Conservation (phyloP, 331 rosid species). For the Malus hybrid region DNA sequence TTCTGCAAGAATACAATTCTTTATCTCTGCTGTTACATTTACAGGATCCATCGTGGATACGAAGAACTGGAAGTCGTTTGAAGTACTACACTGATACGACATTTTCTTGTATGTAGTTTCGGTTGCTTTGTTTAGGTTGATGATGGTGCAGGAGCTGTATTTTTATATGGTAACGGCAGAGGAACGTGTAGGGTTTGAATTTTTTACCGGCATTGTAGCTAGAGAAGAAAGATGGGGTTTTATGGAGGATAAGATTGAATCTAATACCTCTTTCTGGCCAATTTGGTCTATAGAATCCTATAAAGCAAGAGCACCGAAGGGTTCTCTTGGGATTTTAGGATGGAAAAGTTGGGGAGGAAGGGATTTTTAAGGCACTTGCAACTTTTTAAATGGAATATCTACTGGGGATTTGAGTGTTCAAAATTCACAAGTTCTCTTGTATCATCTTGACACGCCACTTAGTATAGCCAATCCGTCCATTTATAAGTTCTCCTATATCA, state of each 20-base stretch:
- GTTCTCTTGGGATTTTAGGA: not conserved
- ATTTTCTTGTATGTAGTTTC: not conserved
- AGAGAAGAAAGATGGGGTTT: not conserved
- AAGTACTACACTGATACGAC: not conserved
- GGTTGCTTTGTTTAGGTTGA: not conserved
- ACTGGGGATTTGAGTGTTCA: not conserved
- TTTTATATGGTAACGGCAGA: not conserved
- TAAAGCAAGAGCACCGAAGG: constrained; percentile 2
- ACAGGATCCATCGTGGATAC: not conserved
- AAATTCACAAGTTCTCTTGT: too few relatives aligned
- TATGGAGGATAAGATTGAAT: constrained; percentile 10
- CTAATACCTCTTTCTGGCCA: constrained; percentile 1
- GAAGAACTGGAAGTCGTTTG: constrained; percentile 1
- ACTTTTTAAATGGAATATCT: too few relatives aligned
- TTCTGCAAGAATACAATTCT: too few relatives aligned
- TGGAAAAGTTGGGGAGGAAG: not conserved
- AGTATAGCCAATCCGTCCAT: too few relatives aligned
- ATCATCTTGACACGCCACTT: too few relatives aligned
- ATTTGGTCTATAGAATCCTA: not conserved
- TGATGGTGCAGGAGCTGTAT: not conserved
- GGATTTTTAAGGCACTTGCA: not conserved
- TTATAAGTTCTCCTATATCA: too few relatives aligned
- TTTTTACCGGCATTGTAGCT: not conserved
- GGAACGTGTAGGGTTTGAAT: not conserved
- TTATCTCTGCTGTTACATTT: too few relatives aligned